These are phyloP conservation scores for Paecilomyces sp. DNA, from an alignment of 2,329 filamentous ascomycete species.

Conservation along the genomic window DNA sequence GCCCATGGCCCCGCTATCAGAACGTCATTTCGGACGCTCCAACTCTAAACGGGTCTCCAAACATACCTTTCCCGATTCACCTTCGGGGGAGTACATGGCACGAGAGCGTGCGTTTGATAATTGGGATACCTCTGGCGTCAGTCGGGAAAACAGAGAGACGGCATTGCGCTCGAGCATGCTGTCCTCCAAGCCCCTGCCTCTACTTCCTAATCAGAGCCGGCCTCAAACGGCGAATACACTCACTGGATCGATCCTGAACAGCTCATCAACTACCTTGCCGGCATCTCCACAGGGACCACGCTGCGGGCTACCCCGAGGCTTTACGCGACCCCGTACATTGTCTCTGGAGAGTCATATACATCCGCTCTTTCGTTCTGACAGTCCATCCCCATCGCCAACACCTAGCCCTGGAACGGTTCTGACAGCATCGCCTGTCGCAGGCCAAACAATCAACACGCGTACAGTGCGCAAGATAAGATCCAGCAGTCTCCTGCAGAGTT, in stretches of 20 bases:
- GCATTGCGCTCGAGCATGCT: slow-evolving; percentile 3
- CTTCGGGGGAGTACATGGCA: neutral
- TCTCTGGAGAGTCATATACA: slow-evolving; percentile 48
- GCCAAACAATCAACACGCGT: slow-evolving; percentile 41
- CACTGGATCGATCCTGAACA: neutral
- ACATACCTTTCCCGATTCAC: slow-evolving; percentile 14
- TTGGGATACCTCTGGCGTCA: slow-evolving; percentile 4
- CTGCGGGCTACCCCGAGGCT: slow-evolving; percentile 8
- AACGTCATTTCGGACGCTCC: slow-evolving; percentile 24
- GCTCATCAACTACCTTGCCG: neutral
- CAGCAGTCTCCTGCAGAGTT: slow-evolving; percentile 21
- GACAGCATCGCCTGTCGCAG: slow-evolving; percentile 47
- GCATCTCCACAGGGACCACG: slow-evolving; percentile 3
- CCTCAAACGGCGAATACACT: neutral
- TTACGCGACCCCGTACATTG: neutral
- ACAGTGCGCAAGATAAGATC: slow-evolving; percentile 32
- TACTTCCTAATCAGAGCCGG: neutral
- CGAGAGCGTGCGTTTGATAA: neutral
- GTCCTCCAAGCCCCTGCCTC: neutral
- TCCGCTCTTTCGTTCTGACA: slow-evolving; percentile 50
- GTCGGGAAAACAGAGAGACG: slow-evolving; percentile 6
- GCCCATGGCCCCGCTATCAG: slow-evolving; percentile 12
- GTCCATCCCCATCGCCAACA: slow-evolving; percentile 45
- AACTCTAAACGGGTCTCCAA: slow-evolving; percentile 18
- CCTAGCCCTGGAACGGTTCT: slow-evolving; percentile 49